phyloP scores from a whole-genome alignment of 768 basidiomycete species.

The Leccinum uliginosum region DNA sequence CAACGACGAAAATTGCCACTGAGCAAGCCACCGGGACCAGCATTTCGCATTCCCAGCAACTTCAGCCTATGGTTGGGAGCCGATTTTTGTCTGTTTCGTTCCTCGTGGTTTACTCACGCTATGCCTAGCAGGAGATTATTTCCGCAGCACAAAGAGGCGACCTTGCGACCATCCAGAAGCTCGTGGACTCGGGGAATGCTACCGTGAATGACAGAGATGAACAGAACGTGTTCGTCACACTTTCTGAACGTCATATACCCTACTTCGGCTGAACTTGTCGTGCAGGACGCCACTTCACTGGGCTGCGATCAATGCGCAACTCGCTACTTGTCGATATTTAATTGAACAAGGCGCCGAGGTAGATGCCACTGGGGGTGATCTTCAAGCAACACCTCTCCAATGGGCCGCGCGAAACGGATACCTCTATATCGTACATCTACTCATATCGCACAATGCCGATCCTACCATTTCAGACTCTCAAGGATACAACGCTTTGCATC shows the following conservation, averaged over 20 bases:
- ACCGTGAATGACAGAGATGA: slow-evolving; percentile 75
- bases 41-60: slow-evolving; percentile 20
- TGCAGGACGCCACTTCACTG: slow-evolving; percentile 83
- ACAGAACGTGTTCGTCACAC: slow-evolving; percentile 61
- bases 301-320: slow-evolving; percentile 96
- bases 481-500: slow-evolving; percentile 93
- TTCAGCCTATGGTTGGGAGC: slow-evolving; percentile 20
- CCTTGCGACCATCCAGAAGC: slow-evolving; percentile 52
- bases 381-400: slow-evolving; percentile 91
- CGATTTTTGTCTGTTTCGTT: not conserved
- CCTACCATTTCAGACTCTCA: slow-evolving; percentile 89
- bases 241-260: not conserved
- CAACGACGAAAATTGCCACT: slow-evolving; percentile 25
- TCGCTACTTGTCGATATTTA: slow-evolving; percentile 81
- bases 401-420: slow-evolving; percentile 99
- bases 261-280: slow-evolving; percentile 6
- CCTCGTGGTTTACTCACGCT: slow-evolving; percentile 2
- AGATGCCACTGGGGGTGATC: slow-evolving; percentile 90
- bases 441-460: slow-evolving; percentile 87
- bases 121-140: slow-evolving; percentile 56
- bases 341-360: slow-evolving; percentile 93
- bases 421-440: slow-evolving; percentile 90
- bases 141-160: slow-evolving; percentile 88
- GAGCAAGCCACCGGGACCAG: slow-evolving; percentile 29
- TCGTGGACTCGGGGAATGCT: slow-evolving; percentile 69